These are phyloP conservation scores for Neopestalotiopsis sp. DNA, from an alignment of 2,329 filamentous ascomycete genomes.

Conservation along the genomic window DNA sequence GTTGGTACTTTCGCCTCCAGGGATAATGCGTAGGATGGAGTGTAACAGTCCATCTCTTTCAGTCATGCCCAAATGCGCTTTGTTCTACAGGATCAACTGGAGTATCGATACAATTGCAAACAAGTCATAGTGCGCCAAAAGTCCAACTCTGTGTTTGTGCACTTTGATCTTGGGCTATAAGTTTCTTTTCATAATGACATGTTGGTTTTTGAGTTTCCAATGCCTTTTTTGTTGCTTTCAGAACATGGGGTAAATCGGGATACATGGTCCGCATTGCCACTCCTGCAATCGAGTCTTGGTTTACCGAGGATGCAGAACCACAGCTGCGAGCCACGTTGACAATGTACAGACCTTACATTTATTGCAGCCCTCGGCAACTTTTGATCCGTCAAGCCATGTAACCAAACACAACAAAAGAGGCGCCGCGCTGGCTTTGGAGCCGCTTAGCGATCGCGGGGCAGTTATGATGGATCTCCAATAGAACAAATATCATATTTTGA, in stretches of 20 bases:
- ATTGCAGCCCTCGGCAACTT: not conserved
- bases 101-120: not conserved
- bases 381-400: not conserved
- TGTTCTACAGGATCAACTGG: not conserved
- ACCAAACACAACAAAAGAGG: not conserved
- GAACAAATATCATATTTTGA: no score
- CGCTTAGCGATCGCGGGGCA: not conserved
- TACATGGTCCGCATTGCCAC: not conserved
- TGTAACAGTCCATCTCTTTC: not conserved
- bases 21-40: not conserved
- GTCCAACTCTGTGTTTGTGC: not conserved
- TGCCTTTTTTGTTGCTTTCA: not conserved
- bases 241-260: not conserved
- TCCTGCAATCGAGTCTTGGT: not conserved
- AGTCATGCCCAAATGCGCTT: not conserved
- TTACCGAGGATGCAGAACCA: not conserved
- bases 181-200: no score
- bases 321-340: conserved; percentile 1
- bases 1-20: not conserved
- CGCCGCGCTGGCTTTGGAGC: not conserved
- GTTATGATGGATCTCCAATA: not conserved
- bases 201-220: not conserved
- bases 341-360: not conserved
- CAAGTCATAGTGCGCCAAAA: not conserved
- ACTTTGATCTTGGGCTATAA: no score